phyloP scores from a whole-genome alignment of 1,284 basidiomycete genomes.

The Leccinum fuscescens region DNA sequence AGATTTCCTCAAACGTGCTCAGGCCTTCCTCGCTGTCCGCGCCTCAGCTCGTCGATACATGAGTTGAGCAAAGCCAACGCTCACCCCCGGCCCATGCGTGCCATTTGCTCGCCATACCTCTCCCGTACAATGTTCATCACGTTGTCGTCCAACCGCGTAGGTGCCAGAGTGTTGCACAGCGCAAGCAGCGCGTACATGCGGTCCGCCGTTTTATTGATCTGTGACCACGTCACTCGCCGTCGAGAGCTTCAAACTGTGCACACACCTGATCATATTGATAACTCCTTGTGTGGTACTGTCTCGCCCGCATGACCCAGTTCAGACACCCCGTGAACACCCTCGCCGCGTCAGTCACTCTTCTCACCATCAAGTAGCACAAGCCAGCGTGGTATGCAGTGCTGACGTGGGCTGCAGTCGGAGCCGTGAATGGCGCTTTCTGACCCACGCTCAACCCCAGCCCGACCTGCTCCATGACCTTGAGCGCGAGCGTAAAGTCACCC shows the following conservation, averaged over 20 bases:
- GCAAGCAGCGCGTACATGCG: constrained; percentile 97
- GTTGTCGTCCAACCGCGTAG: constrained; percentile 89
- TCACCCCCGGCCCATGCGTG: constrained; percentile 81
- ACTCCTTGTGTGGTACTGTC: constrained; percentile 93
- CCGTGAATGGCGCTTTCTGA: constrained; percentile 84
- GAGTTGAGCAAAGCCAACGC: constrained; percentile 19
- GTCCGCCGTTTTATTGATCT: constrained; percentile 97
- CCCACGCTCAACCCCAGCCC: constrained; percentile 87
- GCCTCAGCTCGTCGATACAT: background rate
- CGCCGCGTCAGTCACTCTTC: constrained; percentile 93
- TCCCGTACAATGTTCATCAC: constrained; percentile 93
- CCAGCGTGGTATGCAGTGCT: constrained; percentile 94
- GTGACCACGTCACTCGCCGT: constrained; percentile 4
- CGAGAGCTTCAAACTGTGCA: constrained; percentile 11
- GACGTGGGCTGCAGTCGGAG: constrained; percentile 90
- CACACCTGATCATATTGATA: constrained; percentile 93
- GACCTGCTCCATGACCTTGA: constrained; percentile 94
- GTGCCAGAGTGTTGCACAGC: constrained; percentile 90
- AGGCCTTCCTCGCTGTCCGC: constrained; percentile 65
- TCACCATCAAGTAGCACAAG: constrained; percentile 73
- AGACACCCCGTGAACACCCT: constrained; percentile 90
- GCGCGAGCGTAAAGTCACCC: constrained; percentile 92
- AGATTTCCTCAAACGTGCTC: constrained; percentile 90
- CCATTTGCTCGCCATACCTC: constrained; percentile 87
- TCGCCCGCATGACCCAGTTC: constrained; percentile 90